Base-by-base conservation (phyloP, 2,329 filamentous ascomycete genomes). In the Pochonia chlamydosporia region DNA sequence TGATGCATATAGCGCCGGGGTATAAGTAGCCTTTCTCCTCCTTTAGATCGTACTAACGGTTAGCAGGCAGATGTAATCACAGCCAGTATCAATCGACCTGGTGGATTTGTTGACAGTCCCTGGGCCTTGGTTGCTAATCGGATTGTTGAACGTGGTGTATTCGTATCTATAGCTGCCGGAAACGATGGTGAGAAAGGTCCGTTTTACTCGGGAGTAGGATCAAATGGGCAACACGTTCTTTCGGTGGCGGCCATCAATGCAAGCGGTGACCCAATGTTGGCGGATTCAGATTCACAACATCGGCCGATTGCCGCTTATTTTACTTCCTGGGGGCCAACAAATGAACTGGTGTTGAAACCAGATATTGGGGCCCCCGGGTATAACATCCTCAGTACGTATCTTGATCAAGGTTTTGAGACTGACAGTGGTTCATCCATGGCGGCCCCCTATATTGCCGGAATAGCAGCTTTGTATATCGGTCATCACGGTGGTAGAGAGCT, bases 391-490 rank as follows among this genome's bases (percentile, higher is more conserved):
- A 76, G 72, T 37, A 78, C 75, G 2, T 71, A 69, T 39, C 65
- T 70, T 2, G 59, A 69, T 21, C 62, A 64, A 21, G 53, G 49
- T 9, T 81, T 76, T 51, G 67, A 67, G 13, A 62, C 73, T 6
- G 62, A 74, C 46, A 73, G 68, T 39, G 78, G 78, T 39, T 81
- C 78, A 0, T 79, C 74, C 1, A 80, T 81, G 77, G 71, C 76
- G 1, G 71, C 71, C 5, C 76, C 76, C 1, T 76, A 77, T 48
- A 64, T 77, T 21, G 74, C 76, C 31, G 76, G 74, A 13, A 62
- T 75, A n/a, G 71, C 70, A 3, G 72, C 71, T 6, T 57, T 76
- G 23, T 74, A 70, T 50, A 64, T 74, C 37, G 63, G 67, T 7
- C 56, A 67, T 21, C 58, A 68, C 44, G 71, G 71, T 2, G 70